Conservation (phyloP, 2,329 filamentous ascomycete genomes). For the Coniochaeta hoffmannii region DNA sequence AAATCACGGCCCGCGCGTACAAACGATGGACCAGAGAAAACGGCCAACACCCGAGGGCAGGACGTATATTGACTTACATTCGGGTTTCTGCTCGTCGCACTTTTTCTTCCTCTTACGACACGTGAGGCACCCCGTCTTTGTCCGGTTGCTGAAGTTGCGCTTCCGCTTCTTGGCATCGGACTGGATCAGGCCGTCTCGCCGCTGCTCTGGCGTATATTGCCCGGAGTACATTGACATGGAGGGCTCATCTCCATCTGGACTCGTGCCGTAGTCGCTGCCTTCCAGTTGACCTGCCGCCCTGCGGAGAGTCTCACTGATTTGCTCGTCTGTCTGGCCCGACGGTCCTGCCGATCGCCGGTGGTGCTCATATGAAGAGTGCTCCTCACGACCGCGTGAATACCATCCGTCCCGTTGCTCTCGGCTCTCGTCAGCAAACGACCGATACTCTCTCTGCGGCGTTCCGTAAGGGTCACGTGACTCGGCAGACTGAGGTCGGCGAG, state of each 20-base stretch:
- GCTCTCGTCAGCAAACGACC: conserved; percentile 35
- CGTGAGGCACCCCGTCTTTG: conserved; percentile 92
- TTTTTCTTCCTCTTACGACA: conserved; percentile 94
- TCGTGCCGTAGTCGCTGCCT: conserved; percentile 43
- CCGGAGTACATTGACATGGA: conserved; percentile 32
- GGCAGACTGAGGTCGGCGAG: conserved; percentile 10
- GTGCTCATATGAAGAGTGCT: conserved; percentile 38
- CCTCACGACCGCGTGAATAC: conserved; percentile 42
- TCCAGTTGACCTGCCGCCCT: conserved; percentile 38
- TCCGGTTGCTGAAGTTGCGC: conserved; percentile 85
- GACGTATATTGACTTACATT: no score
- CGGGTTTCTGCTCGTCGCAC: conserved; percentile 88
- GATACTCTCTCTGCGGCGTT: conserved; percentile 37
- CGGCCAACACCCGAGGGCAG: no score
- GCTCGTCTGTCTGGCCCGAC: conserved; percentile 42
- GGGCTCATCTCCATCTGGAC: conserved; percentile 46
- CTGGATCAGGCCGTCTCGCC: conserved; percentile 42
- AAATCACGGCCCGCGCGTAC: conserved; percentile 4
- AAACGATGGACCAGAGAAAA: conserved; percentile 5
- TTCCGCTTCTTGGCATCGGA: conserved; percentile 63
- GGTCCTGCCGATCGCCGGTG: conserved; percentile 35
- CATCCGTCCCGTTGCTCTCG: conserved; percentile 41
- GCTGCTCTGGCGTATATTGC: conserved; percentile 39
- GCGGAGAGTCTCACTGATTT: conserved; percentile 35
- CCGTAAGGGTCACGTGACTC: conserved; percentile 32